Evolutionary conservation across 371 early-diverging fungal genomes (phyloP).

Genomic region (Phascolomyces articulosus): DNA sequence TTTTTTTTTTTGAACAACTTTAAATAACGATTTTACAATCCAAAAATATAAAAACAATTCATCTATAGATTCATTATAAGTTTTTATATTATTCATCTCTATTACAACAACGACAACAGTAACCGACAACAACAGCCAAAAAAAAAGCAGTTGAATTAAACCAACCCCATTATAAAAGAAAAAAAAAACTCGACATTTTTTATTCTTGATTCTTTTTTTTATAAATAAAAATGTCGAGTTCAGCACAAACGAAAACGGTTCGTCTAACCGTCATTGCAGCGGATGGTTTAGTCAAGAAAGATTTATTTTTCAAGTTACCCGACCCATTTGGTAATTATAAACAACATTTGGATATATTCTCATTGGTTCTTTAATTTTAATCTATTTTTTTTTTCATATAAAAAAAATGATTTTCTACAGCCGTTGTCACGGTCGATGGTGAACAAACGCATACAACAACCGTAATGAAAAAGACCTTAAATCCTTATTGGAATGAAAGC

Average conservation of each 20-base stretch:
- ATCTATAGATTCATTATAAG: too few relatives aligned
- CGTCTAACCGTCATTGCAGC: slow-evolving; percentile 84
- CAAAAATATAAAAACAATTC: too few relatives aligned
- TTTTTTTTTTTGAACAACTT: too few relatives aligned
- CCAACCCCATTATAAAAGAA: too few relatives aligned
- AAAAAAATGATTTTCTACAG: too few relatives aligned
- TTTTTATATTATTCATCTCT: too few relatives aligned
- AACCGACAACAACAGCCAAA: too few relatives aligned
- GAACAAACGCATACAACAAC: slow-evolving; percentile 83
- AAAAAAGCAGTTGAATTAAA: too few relatives aligned
- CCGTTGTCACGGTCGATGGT: slow-evolving; percentile 90
- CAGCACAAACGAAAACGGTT: slow-evolving; percentile 39
- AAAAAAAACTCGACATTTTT: not conserved
- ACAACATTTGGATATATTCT: too few relatives aligned
- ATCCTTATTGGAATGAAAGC: slow-evolving; percentile 85
- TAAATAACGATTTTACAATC: too few relatives aligned
- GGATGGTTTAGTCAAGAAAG: slow-evolving; percentile 89
- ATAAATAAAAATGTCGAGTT: slow-evolving; percentile 29
- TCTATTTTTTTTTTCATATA: slow-evolving; percentile 71
- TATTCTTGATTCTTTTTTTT: slow-evolving; percentile 3
- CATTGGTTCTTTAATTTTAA: too few relatives aligned
- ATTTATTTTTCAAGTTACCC: slow-evolving; percentile 72
- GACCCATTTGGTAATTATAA: slow-evolving; percentile 71
- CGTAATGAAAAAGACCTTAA: slow-evolving; percentile 75
- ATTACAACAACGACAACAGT: too few relatives aligned